Base-by-base conservation (phyloP, 148 eudicot genomes). In the Amaranthus palmeri region DNA sequence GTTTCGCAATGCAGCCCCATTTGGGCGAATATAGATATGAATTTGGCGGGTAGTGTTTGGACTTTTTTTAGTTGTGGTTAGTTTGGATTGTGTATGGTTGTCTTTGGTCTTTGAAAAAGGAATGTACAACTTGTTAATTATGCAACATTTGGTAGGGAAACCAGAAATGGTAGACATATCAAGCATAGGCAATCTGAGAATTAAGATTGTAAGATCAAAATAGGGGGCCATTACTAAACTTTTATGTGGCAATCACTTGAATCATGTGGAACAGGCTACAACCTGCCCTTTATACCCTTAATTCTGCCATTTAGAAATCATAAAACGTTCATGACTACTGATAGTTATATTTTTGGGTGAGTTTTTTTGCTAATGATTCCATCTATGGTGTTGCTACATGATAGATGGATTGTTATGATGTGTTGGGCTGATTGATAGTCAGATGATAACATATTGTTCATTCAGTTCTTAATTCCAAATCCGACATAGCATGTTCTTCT, bases 231-330 rank as follows among this genome's bases (percentile, higher is more conserved):
- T 6, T 36, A 54, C 55, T 45, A 47, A 45, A 48, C 18, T 50
- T 51, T 45, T 6, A 43, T 59, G 64, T 61, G 48, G 13, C 14
- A 15, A 25, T 55, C 72, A 65, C 45, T 25, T 59, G 71, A 60
- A 65, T 65, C 67, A 48, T 79, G 69, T 62, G 52, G 1, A 47
- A 62, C 62, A 48, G 63, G 59, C 60, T 48, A 17, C 50, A 54
- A 62, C 41, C 13, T 78, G 72, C 61, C 69, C 53, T 67, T 41
- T n/a, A 4, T 54, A 54, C 17, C 55, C 58, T 45, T 45, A 68
- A 10, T 8, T 73, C 49, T 65, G 52, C 36, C 8, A 13, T 8
- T 46, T 62, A n/a, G 60, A 42, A 50, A 53, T 48, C 54, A 25
- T 25, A 25, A 25, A 25, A 25, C 36, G 2, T 63, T 41, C 18